These are phyloP conservation scores for Fibroporia radiculosa DNA, from an alignment of 768 basidiomycete genomes.

Conservation along the genomic window DNA sequence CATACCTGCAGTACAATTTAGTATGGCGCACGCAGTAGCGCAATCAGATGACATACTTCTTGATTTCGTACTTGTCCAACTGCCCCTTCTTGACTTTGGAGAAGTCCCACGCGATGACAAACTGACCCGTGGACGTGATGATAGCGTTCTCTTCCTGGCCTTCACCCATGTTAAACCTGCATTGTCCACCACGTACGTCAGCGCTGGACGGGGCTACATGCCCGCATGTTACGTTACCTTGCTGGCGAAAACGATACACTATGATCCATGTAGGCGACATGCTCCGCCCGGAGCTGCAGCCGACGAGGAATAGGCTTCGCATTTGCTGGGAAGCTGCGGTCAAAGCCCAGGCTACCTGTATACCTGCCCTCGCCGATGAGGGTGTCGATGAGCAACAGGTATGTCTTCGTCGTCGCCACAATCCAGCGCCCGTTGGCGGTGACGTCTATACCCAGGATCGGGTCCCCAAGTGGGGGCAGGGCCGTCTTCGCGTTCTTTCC, in stretches of 20 bases:
- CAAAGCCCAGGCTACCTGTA: slow-evolving; percentile 79
- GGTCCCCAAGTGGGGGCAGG: slow-evolving; percentile 88
- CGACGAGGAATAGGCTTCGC: slow-evolving; percentile 88
- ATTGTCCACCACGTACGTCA: slow-evolving; percentile 7
- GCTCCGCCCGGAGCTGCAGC: slow-evolving; percentile 82
- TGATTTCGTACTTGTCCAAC: slow-evolving; percentile 91
- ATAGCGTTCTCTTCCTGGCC: slow-evolving; percentile 90
- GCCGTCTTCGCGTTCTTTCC: slow-evolving; percentile 99
- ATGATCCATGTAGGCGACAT: slow-evolving; percentile 90
- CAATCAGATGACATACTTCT: slow-evolving; percentile 39
- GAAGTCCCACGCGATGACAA: slow-evolving; percentile 96
- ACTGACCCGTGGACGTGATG: slow-evolving; percentile 88
- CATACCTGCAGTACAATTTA: slow-evolving; percentile 44
- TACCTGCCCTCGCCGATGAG: slow-evolving; percentile 89
- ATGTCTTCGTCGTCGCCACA: slow-evolving; percentile 92
- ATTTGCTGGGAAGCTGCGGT: slow-evolving; percentile 89
- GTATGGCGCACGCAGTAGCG: slow-evolving; percentile 1
- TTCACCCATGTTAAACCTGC: slow-evolving; percentile 87
- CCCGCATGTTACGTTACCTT: slow-evolving; percentile 41
- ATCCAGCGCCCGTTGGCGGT: slow-evolving; percentile 92
- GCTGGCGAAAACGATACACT: slow-evolving; percentile 87
- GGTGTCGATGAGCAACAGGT: slow-evolving; percentile 90
- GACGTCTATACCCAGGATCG: slow-evolving; percentile 91
- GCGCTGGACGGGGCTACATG: not conserved
- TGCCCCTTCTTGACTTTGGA: slow-evolving; percentile 89